Evolutionary conservation across 208 protist species (phyloP).

Genomic region (Leishmania turanica): DNA sequence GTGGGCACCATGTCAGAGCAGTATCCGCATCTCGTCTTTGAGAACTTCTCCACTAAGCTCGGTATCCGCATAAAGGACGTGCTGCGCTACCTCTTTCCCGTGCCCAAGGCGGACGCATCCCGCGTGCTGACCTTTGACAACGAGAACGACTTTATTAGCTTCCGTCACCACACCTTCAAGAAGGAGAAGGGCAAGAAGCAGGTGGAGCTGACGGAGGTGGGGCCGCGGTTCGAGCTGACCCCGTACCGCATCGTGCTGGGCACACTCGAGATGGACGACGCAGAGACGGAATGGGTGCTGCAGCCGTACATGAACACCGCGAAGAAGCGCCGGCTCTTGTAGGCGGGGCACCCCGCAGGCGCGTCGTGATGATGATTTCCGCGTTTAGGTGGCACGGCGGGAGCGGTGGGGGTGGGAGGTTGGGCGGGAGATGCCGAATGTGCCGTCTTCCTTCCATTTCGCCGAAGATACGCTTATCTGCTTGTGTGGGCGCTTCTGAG

Average conservation of each 20-base stretch:
- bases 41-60: conserved; percentile 97
- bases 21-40: conserved; percentile 99
- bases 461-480: not conserved
- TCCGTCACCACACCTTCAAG: conserved; percentile 98
- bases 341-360: conserved; percentile 2
- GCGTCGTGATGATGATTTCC: not conserved
- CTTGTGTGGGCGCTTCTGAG: not conserved
- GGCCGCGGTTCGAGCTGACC: conserved; percentile 98
- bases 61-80: conserved; percentile 95
- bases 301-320: conserved; percentile 99
- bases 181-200: conserved; percentile 49
- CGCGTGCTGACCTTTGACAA: conserved; percentile 99
- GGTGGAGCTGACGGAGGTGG: conserved; percentile 97
- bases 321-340: conserved; percentile 93
- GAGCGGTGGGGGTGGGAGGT: not conserved
- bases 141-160: conserved; percentile 98
- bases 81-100: conserved; percentile 98
- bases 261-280: conserved; percentile 95
- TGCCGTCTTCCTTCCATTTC: not conserved
- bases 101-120: conserved; percentile 95
- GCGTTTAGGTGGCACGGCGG: not conserved
- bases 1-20: conserved; percentile 93
- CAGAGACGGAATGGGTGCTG: conserved; percentile 98
- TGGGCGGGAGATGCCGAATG: not conserved
- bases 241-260: conserved; percentile 97